A percentile compares a stretch with the other conserved stretches of the same genome.
Conservation (phyloP, 164 flowering plant species). For the grape (Vitis vinifera) region DNA sequence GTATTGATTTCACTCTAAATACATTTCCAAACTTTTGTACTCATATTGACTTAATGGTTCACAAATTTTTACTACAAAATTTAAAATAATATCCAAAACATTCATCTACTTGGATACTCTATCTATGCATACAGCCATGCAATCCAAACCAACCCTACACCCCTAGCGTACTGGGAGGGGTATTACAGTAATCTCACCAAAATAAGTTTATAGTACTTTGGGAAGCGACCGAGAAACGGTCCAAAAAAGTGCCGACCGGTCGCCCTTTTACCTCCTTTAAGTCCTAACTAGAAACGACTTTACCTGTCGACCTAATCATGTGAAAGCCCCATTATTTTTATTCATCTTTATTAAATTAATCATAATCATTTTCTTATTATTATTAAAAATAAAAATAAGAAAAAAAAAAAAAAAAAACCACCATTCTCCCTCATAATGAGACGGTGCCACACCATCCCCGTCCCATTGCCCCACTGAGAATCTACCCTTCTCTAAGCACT, state of each 20-base stretch:
- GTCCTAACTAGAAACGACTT: constrained; percentile 36
- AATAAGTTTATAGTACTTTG: not conserved
- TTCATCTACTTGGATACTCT: no score
- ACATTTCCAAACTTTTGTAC: no score
- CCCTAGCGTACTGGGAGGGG: constrained; percentile 18
- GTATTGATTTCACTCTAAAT: no score
- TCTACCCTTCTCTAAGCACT: constrained; percentile 12
- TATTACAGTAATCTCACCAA: not conserved
- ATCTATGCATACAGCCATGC: not conserved
- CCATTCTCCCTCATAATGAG: not conserved
- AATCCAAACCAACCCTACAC: not conserved
- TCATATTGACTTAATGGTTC: no score
- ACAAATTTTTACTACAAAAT: no score
- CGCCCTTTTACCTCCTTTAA: constrained; percentile 22
- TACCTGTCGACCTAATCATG: constrained; percentile 42
- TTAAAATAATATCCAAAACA: no score
- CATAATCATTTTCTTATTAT: no score
- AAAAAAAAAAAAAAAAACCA: not conserved
- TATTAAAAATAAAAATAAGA: not conserved
- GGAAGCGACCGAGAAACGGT: constrained; percentile 10
- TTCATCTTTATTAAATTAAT: no score
- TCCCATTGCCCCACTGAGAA: not conserved
- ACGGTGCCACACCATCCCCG: not conserved
- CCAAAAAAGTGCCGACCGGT: constrained; percentile 25
- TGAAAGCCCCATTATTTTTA: not conserved